A percentile compares a stretch with the other conserved stretches of the same genome.
Conservation (phyloP, 2,329 filamentous ascomycete species). For the Neofusicoccum parvum region DNA sequence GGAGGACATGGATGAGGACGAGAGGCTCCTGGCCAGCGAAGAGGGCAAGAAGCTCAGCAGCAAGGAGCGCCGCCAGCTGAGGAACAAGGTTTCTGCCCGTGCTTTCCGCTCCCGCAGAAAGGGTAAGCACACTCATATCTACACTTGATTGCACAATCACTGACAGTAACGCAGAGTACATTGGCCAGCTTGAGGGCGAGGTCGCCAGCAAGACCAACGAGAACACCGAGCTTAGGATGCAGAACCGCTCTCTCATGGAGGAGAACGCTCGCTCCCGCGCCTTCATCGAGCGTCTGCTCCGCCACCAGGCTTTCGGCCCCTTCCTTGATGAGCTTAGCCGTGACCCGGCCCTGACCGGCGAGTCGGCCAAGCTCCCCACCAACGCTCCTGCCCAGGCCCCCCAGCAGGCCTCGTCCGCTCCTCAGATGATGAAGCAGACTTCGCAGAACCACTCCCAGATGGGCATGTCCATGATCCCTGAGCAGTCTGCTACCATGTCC, state of each 20-base stretch:
- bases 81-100: slow-evolving; percentile 97
- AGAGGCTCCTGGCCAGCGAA: slow-evolving; percentile 89
- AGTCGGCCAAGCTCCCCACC: slow-evolving; percentile 34
- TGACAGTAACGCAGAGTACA: slow-evolving; percentile 79
- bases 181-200: slow-evolving; percentile 88
- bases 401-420: slow-evolving; percentile 23
- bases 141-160: slow-evolving; percentile 29
- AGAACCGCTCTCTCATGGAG: slow-evolving; percentile 80
- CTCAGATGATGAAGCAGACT: slow-evolving; percentile 51
- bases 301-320: slow-evolving; percentile 51
- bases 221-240: slow-evolving; percentile 74
- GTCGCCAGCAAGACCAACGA: slow-evolving; percentile 83
- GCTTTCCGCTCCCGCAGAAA: slow-evolving; percentile 98
- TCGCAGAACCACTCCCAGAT: slow-evolving; percentile 62
- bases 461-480: slow-evolving; percentile 81
- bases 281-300: slow-evolving; percentile 73
- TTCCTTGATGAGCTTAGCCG: slow-evolving; percentile 49
- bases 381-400: slow-evolving; percentile 41
- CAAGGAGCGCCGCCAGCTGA: slow-evolving; percentile 94
- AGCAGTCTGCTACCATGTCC: slow-evolving; percentile 70
- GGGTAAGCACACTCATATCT: slow-evolving; percentile 62
- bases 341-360: slow-evolving; percentile 35
- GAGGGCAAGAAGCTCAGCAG: slow-evolving; percentile 99
- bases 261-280: slow-evolving; percentile 85
- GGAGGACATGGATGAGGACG: slow-evolving; percentile 98